phyloP scores from a whole-genome alignment of 2,329 filamentous ascomycete species.

The Myriosclerotinia scirpicola region DNA sequence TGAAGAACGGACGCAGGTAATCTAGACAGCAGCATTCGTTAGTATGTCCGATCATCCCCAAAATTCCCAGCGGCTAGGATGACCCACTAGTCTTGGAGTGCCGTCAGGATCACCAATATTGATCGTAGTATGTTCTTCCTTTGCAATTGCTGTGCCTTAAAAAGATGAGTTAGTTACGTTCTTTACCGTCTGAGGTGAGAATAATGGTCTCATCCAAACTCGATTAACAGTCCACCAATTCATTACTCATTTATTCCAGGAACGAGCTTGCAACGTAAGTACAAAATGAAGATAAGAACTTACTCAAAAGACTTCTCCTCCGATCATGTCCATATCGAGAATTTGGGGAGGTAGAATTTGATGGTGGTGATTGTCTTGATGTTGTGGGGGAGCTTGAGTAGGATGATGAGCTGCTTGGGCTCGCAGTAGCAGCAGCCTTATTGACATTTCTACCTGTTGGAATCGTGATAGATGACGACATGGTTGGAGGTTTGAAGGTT shows the following conservation, averaged over 20 bases:
- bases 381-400: slow-evolving; percentile 58
- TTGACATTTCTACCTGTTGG: slow-evolving; percentile 47
- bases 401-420: slow-evolving; percentile 53
- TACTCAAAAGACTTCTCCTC: slow-evolving; percentile 64
- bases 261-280: neutral
- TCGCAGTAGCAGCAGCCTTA: slow-evolving; percentile 46
- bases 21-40: slow-evolving; percentile 49
- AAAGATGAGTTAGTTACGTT: neutral
- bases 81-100: slow-evolving; percentile 67
- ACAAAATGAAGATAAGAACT: slow-evolving; percentile 36
- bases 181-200: slow-evolving; percentile 37
- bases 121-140: slow-evolving; percentile 77
- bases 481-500: slow-evolving; percentile 23
- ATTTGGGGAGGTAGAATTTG: slow-evolving; percentile 41
- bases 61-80: slow-evolving; percentile 10
- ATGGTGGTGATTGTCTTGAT: slow-evolving; percentile 46
- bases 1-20: slow-evolving; percentile 75
- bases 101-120: slow-evolving; percentile 74
- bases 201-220: slow-evolving; percentile 17
- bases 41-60: slow-evolving; percentile 20
- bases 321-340: slow-evolving; percentile 52
- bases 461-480: slow-evolving; percentile 72
- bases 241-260: neutral
- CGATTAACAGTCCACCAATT: neutral
- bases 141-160: slow-evolving; percentile 70